A percentile compares a stretch with the other conserved stretches of the same genome.
Evolutionary conservation across 2,329 filamentous ascomycete species (phyloP).

Genomic region (Coniella vitis): DNA sequence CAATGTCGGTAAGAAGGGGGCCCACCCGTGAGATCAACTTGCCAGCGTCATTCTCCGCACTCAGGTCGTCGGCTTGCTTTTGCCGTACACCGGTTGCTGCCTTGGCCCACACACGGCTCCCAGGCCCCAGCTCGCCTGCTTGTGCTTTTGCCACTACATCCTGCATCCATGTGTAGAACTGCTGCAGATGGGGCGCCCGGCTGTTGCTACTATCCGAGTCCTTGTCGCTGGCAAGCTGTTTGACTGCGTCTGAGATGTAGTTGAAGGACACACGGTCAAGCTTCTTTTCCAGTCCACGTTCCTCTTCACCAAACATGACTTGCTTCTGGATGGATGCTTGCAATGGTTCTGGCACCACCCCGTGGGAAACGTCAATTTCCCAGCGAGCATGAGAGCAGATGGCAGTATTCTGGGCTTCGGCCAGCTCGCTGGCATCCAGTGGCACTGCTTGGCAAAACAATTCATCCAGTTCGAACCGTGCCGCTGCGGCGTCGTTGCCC

Average conservation of each 20-base stretch:
- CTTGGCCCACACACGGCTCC: neutral
- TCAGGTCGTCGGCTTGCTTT: conserved; percentile 8
- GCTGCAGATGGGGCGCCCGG: neutral
- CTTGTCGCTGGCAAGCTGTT: neutral
- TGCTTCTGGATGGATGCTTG: neutral
- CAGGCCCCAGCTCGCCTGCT: neutral
- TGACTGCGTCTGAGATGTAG: neutral
- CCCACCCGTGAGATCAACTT: conserved; percentile 24
- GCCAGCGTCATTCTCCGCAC: conserved; percentile 21
- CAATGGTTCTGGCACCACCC: neutral
- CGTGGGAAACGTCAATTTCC: conserved; percentile 1
- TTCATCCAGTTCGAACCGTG: neutral
- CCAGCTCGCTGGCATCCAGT: neutral
- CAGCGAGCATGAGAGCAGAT: conserved; percentile 1
- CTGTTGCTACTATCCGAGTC: neutral
- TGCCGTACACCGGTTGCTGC: neutral
- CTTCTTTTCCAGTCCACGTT: neutral
- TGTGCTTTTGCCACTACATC: neutral
- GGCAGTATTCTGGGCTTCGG: neutral
- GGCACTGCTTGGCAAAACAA: conserved; percentile 6
- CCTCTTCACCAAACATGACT: neutral
- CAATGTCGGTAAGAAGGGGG: conserved; percentile 24
- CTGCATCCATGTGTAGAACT: neutral
- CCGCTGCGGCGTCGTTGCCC: neutral
- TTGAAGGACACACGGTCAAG: conserved; percentile 10